Percentiles rank a stretch among this genome's conserved stretches.
phyloP scores from a whole-genome alignment of 2,329 filamentous ascomycete species.

The Aaosphaeria arxii region DNA sequence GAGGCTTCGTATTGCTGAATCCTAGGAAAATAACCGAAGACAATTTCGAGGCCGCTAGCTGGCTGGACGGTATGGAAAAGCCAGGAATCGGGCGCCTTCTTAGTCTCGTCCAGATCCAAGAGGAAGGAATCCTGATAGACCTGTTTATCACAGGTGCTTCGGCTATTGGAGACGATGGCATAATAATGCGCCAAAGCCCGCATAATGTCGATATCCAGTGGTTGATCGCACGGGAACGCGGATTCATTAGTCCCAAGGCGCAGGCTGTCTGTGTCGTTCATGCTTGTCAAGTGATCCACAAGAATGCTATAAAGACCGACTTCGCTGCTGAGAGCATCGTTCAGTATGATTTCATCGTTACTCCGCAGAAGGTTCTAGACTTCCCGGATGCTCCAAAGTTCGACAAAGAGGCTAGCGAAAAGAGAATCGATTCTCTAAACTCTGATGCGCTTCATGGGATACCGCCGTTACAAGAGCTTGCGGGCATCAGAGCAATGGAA shows the following conservation, averaged over 20 bases:
- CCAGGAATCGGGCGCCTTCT: conserved; percentile 31
- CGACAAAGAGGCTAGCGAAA: conserved; percentile 27
- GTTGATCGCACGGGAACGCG: conserved; percentile 38
- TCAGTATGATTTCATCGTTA: conserved; percentile 41
- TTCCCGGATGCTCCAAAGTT: conserved; percentile 28
- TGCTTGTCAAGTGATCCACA: conserved; percentile 42
- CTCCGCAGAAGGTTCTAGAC: conserved; percentile 29
- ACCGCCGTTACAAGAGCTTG: conserved; percentile 32
- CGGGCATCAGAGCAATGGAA: conserved; percentile 36
- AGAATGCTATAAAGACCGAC: conserved; percentile 20
- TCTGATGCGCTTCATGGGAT: conserved; percentile 39
- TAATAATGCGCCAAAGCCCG: conserved; percentile 41
- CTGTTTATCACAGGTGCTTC: conserved; percentile 42
- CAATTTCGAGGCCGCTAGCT: conserved; percentile 33
- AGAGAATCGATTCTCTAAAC: conserved; percentile 40
- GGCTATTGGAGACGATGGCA: conserved; percentile 38
- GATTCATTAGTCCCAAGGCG: conserved; percentile 21
- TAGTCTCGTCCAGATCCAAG: conserved; percentile 34
- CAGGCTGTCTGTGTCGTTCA: conserved; percentile 39
- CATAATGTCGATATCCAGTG: conserved; percentile 46
- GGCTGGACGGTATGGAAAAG: conserved; percentile 45
- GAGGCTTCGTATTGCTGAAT: conserved; percentile 44
- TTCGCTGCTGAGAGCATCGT: not conserved
- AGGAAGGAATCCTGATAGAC: conserved; percentile 24
- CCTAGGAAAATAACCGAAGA: conserved; percentile 27